Base-by-base conservation (phyloP, 495 filamentous ascomycete species). In the Amphirosellinia nigrospora region DNA sequence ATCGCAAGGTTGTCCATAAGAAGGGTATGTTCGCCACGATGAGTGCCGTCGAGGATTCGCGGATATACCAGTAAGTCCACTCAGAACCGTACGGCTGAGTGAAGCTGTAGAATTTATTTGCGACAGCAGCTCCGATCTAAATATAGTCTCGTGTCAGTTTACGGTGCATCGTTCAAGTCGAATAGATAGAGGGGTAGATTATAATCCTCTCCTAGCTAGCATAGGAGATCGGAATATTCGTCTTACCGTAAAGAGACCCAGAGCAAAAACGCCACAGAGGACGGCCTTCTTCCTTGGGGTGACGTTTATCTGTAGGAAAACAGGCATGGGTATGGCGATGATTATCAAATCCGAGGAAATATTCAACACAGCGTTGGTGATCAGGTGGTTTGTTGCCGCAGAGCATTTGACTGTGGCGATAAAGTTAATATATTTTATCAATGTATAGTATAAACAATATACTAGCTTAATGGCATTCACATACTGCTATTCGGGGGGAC, bases 51-150 rank as follows among this genome's bases (percentile, higher is more conserved):
- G 84, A 85, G 19, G 87, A 84, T 83, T 91, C 89, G 10, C 89
- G 87, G 26, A 86, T 83, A 73, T 92, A 91, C 89, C 90, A 92
- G 59, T 86, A 87, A 68, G 88, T 88, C 84, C 90, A 91, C 43
- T 85, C 79, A 43, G 82, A 79, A 4, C 82, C 84, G 66, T 86
- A 84, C 0, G 87, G 88, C 1, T 81, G 76, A 6, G 80, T 83
- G 73, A 92, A 90, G 53, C 86, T 89, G 80, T 90, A 91, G 71
- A 86, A 89, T 76, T 90, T 91, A 74, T 89, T 91, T 21, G 91
- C 79, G 58, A 89, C 81, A 1, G 88, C 86, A 23, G 86, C 86
- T 30, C 89, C 75, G 62, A 92, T 89, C 81, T 81, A 52, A 23
- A 38, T 10, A 13, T 15, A 0, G 13, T 46, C 8, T 58, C 45